Evolutionary conservation across 345 rosid species (phyloP).

Genomic region (Salix brachista): DNA sequence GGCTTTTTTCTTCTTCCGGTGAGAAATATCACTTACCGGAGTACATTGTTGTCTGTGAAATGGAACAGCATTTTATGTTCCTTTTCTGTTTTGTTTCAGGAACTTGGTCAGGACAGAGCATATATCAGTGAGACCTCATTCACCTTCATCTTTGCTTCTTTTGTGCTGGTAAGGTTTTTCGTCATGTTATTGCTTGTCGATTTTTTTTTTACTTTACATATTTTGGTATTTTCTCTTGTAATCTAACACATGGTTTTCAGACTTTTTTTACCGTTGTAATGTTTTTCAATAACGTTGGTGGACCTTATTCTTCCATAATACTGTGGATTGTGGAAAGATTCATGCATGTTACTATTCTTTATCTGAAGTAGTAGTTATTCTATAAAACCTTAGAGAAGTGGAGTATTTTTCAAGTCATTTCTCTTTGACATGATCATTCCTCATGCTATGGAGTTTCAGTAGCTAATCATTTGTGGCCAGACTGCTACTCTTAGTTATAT

Average conservation of each 20-base stretch:
- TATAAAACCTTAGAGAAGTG: background rate
- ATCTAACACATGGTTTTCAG: background rate
- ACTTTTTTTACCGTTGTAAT: too few species aligned
- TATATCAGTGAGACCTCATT: slow-evolving; percentile 24
- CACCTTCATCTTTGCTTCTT: slow-evolving; percentile 24
- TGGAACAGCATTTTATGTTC: background rate
- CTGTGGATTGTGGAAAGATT: too few species aligned
- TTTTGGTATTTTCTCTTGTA: background rate
- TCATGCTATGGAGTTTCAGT: background rate
- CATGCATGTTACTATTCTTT: background rate
- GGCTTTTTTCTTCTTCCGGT: slow-evolving; percentile 30
- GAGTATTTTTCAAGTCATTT: background rate
- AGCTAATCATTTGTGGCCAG: background rate
- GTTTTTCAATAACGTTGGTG: background rate
- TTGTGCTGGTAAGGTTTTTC: slow-evolving; percentile 19
- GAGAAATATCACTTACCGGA: background rate
- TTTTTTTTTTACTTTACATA: background rate
- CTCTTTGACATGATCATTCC: background rate
- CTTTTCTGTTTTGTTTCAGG: slow-evolving; percentile 16
- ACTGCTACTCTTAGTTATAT: background rate
- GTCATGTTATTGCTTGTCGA: background rate
- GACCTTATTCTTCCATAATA: background rate
- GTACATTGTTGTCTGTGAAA: background rate
- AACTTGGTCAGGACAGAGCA: slow-evolving; percentile 24
- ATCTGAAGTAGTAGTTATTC: background rate